phyloP scores from a whole-genome alignment of 495 filamentous ascomycete species.

The Aspergillus homomorphus region DNA sequence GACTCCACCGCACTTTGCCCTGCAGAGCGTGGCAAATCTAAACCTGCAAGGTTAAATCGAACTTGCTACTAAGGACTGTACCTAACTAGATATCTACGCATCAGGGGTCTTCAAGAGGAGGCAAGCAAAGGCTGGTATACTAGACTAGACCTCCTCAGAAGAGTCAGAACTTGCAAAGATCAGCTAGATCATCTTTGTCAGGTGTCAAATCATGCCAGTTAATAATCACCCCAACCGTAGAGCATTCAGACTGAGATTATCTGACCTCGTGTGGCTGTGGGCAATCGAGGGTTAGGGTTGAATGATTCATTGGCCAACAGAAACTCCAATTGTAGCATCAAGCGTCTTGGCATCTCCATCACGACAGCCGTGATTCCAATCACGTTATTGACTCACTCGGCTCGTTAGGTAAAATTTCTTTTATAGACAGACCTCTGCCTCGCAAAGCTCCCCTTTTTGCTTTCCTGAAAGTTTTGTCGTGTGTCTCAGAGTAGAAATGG shows the following conservation, averaged over 20 bases:
- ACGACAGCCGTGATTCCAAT: not conserved
- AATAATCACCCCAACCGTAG: no score
- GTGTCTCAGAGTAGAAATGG: not conserved
- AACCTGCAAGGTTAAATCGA: not conserved
- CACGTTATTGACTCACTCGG: not conserved
- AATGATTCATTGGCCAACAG: not conserved
- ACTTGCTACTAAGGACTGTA: not conserved
- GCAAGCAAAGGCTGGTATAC: no score
- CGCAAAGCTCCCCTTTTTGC: not conserved
- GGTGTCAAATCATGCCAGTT: no score
- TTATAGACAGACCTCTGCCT: not conserved
- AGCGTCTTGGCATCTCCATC: not conserved
- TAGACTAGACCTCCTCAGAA: no score
- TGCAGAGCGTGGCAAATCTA: not conserved
- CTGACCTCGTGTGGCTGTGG: no score
- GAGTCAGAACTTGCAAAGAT: no score
- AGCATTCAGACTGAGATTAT: no score
- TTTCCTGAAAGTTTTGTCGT: not conserved
- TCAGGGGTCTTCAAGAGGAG: no score
- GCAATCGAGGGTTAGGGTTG: not conserved
- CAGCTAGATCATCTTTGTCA: no score
- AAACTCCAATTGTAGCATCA: no score
- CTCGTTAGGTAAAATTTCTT: not conserved
- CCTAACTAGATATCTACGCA: no score
- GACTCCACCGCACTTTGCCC: not conserved